phyloP scores from a whole-genome alignment of 2,329 filamentous ascomycete genomes.

The Sclerotinia nivalis region DNA sequence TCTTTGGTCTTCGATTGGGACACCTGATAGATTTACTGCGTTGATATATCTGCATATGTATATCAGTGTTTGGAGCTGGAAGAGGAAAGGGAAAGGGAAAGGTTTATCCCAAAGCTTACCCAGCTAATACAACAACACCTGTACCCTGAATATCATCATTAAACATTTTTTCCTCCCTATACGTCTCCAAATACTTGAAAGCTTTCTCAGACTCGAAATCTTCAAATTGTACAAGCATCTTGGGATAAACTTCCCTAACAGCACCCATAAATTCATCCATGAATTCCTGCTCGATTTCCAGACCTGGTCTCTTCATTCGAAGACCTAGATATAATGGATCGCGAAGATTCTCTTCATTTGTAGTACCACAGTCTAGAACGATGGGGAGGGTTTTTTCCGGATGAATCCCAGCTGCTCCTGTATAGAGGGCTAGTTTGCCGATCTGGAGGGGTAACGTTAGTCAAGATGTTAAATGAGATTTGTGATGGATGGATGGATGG shows the following conservation, averaged over 20 bases:
- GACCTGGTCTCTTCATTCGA: slow-evolving; percentile 75
- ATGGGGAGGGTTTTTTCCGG: slow-evolving; percentile 79
- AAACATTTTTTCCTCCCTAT: slow-evolving; percentile 93
- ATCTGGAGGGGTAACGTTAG: slow-evolving; percentile 51
- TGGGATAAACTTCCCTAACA: slow-evolving; percentile 68
- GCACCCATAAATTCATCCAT: slow-evolving; percentile 98
- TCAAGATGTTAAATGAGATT: not conserved
- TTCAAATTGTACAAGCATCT: slow-evolving; percentile 84
- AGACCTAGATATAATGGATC: slow-evolving; percentile 87
- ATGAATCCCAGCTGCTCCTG: slow-evolving; percentile 90
- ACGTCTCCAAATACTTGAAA: slow-evolving; percentile 89
- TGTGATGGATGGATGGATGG: not conserved
- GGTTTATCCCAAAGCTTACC: slow-evolving; percentile 49
- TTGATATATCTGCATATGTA: slow-evolving; percentile 56
- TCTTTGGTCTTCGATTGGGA: slow-evolving; percentile 85
- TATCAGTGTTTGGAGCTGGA: not conserved
- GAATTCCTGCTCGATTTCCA: slow-evolving; percentile 82
- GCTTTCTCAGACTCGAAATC: slow-evolving; percentile 93
- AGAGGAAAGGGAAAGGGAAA: not conserved
- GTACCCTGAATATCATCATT: slow-evolving; percentile 99
- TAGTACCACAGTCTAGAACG: slow-evolving; percentile 66
- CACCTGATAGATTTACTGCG: slow-evolving; percentile 79
- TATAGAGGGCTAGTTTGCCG: slow-evolving; percentile 94
- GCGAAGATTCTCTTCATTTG: slow-evolving; percentile 65
- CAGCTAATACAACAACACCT: slow-evolving; percentile 88